Conservation (phyloP, 164 flowering plant genomes). For the Berberis vulgaris region DNA sequence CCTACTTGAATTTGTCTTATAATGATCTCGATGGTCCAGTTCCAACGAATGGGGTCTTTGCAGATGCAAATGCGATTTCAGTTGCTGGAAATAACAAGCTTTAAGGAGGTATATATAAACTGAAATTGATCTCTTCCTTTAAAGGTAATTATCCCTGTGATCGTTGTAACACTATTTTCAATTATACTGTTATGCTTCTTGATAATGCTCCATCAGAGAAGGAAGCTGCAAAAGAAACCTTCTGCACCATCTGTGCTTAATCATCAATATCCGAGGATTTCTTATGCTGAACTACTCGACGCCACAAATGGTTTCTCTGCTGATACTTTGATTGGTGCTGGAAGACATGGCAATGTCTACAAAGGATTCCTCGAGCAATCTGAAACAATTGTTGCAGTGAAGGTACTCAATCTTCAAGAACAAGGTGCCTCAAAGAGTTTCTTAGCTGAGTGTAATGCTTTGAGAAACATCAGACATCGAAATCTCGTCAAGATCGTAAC, state of each 20-base stretch:
- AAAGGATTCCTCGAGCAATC: background rate
- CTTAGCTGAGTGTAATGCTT: background rate
- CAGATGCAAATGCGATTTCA: conserved; percentile 1
- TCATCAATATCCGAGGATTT: too few relatives aligned
- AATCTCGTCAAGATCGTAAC: background rate
- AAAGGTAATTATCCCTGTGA: background rate
- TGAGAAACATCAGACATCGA: background rate
- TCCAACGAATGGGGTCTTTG: conserved; percentile 5
- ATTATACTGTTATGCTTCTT: background rate
- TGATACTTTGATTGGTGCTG: too few relatives aligned
- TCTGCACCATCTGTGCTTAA: background rate
- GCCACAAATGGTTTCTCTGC: too few relatives aligned
- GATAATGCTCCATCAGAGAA: background rate
- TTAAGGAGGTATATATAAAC: conserved; percentile 7
- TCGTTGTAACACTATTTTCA: background rate
- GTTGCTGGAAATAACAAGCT: conserved; percentile 1
- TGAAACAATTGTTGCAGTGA: background rate
- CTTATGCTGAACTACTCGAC: too few relatives aligned
- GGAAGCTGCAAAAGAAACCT: background rate
- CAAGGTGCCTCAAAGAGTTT: background rate
- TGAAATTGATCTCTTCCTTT: background rate
- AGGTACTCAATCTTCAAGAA: background rate
- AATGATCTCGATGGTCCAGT: conserved; percentile 6
- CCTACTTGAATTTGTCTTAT: conserved; percentile 1
- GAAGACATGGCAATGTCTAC: too few relatives aligned